phyloP scores from a whole-genome alignment of 202 grass and related monocot species.

The Setaria viridis region DNA sequence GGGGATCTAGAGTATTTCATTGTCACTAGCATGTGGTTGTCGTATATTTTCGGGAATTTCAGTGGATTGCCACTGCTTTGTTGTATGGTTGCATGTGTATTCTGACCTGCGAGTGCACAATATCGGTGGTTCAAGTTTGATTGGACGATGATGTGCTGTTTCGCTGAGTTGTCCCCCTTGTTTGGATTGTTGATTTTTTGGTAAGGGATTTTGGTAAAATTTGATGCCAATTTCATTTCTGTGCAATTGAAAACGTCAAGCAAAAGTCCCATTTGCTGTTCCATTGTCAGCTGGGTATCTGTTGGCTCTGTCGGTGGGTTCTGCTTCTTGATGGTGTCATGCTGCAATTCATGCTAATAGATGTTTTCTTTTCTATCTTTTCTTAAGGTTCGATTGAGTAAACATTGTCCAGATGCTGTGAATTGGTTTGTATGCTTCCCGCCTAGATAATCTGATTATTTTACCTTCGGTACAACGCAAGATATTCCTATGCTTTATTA shows the following conservation, averaged over 20 bases:
- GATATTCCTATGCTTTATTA: neutral
- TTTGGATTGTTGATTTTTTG: neutral
- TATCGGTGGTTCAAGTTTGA: neutral
- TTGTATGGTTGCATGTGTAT: too few relatives aligned
- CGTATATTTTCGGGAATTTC: neutral
- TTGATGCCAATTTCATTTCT: neutral
- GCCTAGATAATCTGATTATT: neutral
- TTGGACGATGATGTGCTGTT: neutral
- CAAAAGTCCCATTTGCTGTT: neutral
- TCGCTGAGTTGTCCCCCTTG: neutral
- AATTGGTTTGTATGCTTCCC: neutral
- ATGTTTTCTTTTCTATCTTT: neutral
- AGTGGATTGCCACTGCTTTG: too few relatives aligned
- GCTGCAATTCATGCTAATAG: neutral
- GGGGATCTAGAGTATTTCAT: neutral
- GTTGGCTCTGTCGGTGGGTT: neutral
- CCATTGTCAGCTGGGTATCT: neutral
- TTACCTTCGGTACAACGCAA: neutral
- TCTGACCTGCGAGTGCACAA: too few relatives aligned
- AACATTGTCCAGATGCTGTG: neutral
- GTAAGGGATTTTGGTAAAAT: neutral
- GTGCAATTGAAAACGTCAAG: neutral
- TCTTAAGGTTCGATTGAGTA: conserved; percentile 13
- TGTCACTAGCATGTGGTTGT: neutral
- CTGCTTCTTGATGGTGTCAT: neutral